These are phyloP conservation scores for Podaxis sp. DNA, from an alignment of 768 basidiomycete species.

Conservation along the genomic window DNA sequence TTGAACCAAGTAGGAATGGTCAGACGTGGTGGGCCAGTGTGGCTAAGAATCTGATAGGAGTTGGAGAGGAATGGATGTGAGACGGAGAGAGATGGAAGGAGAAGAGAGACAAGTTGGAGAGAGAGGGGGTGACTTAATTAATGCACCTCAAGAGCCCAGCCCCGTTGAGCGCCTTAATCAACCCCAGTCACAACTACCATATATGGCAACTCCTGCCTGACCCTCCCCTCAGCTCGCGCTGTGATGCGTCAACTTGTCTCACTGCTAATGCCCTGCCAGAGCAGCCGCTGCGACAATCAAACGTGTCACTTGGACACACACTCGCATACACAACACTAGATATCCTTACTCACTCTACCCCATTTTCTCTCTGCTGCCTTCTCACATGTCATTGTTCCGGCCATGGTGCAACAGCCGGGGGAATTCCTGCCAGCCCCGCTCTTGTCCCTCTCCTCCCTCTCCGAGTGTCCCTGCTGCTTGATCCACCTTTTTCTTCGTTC, in stretches of 20 bases:
- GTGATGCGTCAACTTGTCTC: background rate
- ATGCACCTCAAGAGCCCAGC: slow-evolving; percentile 13
- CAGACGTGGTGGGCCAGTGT: background rate
- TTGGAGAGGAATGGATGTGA: background rate
- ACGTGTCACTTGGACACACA: no score
- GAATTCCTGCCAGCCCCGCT: no score
- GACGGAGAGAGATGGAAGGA: background rate
- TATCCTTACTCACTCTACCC: no score
- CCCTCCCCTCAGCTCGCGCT: background rate
- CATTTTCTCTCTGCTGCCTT: no score
- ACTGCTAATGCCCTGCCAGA: no score
- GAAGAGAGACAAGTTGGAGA: background rate
- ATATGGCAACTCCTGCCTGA: background rate
- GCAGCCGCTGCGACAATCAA: no score
- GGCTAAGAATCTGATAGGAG: background rate
- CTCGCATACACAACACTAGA: no score
- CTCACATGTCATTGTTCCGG: no score
- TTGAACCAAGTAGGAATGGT: background rate
- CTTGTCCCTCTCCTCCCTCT: background rate
- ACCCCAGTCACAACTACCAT: slow-evolving; percentile 8
- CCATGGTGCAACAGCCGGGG: no score
- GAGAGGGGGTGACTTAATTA: slow-evolving; percentile 13
- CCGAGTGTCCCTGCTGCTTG: background rate
- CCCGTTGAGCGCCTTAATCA: background rate
- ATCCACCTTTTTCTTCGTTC: background rate